A percentile compares a stretch with the other conserved stretches of the same genome.
Evolutionary conservation across 225 moss, liverwort and hornwort species (phyloP).

Genomic region (Takakia lepidozioides): DNA sequence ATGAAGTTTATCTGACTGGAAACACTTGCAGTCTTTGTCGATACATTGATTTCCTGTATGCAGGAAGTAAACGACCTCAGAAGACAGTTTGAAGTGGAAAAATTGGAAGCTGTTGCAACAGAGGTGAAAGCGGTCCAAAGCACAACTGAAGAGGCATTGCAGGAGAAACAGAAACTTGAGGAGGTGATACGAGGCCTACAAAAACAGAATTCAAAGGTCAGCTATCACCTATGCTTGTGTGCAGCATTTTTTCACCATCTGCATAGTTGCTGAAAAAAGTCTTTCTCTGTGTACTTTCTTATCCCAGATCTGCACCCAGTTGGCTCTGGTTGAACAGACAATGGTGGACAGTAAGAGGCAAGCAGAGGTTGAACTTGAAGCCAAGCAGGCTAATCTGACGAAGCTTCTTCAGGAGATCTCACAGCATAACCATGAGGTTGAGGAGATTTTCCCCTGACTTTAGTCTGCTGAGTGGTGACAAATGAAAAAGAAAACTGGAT

Average conservation of each 20-base stretch:
- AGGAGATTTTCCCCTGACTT: background rate
- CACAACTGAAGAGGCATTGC: background rate
- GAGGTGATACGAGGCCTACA: conserved; percentile 1
- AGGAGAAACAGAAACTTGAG: conserved; percentile 1
- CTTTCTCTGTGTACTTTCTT: background rate
- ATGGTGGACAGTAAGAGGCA: conserved; percentile 4
- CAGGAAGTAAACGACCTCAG: conserved; percentile 7
- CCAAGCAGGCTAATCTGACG: conserved; percentile 3
- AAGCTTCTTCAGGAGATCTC: conserved; percentile 9
- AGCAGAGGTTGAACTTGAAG: conserved; percentile 5
- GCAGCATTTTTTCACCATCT: too few species aligned
- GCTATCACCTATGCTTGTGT: too few species aligned
- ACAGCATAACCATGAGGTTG: conserved; percentile 2
- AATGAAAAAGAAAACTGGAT: background rate
- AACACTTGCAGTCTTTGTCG: too few species aligned
- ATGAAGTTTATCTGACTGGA: too few species aligned
- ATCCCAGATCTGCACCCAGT: background rate
- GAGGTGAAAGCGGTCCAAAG: background rate
- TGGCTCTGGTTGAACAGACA: background rate
- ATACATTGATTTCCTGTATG: background rate
- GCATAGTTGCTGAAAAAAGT: too few species aligned
- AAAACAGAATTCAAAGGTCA: conserved; percentile 2
- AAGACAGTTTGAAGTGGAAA: conserved; percentile 1
- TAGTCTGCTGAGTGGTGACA: background rate
- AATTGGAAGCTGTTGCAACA: conserved; percentile 7